phyloP scores from a whole-genome alignment of 2,329 filamentous ascomycete genomes.

The Tolypocladium cylindrosporum region DNA sequence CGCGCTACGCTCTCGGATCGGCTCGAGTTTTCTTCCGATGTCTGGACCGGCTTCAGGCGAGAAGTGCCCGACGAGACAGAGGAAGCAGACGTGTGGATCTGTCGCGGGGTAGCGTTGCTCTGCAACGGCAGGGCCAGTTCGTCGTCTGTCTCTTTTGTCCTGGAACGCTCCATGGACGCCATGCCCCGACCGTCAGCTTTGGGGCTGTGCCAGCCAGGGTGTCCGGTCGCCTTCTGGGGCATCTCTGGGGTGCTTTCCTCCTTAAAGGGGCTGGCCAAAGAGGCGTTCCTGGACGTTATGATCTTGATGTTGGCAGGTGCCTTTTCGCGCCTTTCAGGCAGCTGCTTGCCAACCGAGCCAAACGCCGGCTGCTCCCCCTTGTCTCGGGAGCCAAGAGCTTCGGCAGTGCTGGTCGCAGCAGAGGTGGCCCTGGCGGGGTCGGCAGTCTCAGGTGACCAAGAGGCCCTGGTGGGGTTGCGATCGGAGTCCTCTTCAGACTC shows the following conservation, averaged over 20 bases:
- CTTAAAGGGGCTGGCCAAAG: conserved; percentile 19
- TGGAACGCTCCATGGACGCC: conserved; percentile 27
- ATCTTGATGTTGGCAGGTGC: conserved; percentile 21
- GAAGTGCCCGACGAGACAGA: conserved; percentile 38
- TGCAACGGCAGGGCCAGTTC: conserved; percentile 13
- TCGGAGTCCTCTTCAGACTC: conserved; percentile 29
- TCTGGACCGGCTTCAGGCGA: conserved; percentile 43
- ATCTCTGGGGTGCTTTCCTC: conserved; percentile 21
- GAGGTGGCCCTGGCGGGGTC: background rate
- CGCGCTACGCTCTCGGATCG: conserved; percentile 49
- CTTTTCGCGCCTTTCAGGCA: conserved; percentile 1
- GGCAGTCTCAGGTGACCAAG: background rate
- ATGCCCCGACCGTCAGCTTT: conserved; percentile 24
- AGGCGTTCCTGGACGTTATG: conserved; percentile 19
- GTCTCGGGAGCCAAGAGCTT: background rate
- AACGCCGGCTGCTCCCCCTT: background rate
- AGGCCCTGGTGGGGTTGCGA: background rate
- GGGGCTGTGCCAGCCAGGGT: conserved; percentile 13
- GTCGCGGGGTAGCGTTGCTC: conserved; percentile 17
- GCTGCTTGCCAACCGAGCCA: background rate
- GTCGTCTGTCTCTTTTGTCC: conserved; percentile 25
- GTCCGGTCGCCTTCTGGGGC: conserved; percentile 18
- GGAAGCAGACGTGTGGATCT: conserved; percentile 39
- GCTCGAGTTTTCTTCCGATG: conserved; percentile 46
- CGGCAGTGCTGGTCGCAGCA: background rate